Evolutionary conservation across 257 asterid genomes (phyloP), one percentile per base, ranked within the genome.

Genomic region (Solanum chiquidenum): DNA sequence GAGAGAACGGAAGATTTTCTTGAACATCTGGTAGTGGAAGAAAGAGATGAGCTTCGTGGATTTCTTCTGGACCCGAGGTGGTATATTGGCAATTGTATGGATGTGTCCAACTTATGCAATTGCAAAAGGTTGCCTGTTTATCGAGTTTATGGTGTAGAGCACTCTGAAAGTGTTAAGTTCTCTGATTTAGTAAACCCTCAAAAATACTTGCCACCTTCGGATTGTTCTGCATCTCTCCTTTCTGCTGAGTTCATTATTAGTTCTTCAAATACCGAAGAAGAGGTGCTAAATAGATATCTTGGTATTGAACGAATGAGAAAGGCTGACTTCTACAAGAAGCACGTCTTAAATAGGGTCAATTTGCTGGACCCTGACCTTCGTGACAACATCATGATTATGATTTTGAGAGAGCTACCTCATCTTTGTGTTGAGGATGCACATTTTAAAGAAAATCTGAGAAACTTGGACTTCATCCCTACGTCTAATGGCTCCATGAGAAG

Each of bases 121-220:
- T 92, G 99, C 98, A 96, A 94, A 94, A 94, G 98, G 93, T 94
- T 96, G 86, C 98, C 96, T 76, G 92, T 96, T 83, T 96, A 93
- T 90, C 93, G 92, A 92, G 95, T 95, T 38, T 92, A 94, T 86
- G 93, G 90, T 91, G 93, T 89, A 86, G 95, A 91, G 87, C 90
- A 94, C 90, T 21, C 90, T 86, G 95, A 89, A 88, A 91, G 88
- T 82, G 88, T 89, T 91, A 94, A 92, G 89, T 94, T 92, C 90
- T 93, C 97, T 52, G 94, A 96, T 93, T 94, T 96, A 86, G 94
- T 93, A 83, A 93, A 91, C 92, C 98, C 98, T 77, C 88, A 85
- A 84, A 96, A 96, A 88, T 94, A 92, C 91, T 92, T 96, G 91
- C 97, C 96, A 66, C 99, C 98, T 84, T 80, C 73, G 16, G 95